A percentile compares a stretch with the other conserved stretches of the same genome.
Evolutionary conservation across 148 eudicot species (phyloP).

Genomic region (Camellia sinensis): DNA sequence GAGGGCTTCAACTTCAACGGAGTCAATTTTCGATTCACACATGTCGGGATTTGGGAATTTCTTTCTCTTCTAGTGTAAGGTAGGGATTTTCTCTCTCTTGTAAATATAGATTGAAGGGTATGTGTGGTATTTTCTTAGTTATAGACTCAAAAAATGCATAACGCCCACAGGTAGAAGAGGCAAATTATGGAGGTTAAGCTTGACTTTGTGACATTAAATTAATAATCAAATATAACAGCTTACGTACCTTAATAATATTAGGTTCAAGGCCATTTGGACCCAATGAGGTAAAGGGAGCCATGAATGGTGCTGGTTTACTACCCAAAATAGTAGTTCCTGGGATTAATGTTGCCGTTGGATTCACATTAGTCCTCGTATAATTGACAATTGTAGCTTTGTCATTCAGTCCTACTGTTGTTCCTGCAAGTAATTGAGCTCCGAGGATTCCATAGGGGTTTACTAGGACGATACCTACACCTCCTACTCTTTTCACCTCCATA

Average conservation of each 20-base stretch:
- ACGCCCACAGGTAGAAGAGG: too few species aligned
- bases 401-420: background rate
- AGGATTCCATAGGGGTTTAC: conserved; percentile 6
- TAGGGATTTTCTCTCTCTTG: too few species aligned
- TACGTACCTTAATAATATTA: conserved; percentile 26
- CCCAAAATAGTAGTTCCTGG: conserved; percentile 14
- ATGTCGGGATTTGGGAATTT: too few species aligned
- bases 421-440: conserved; percentile 17
- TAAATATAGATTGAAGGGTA: too few species aligned
- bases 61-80: too few species aligned
- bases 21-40: too few species aligned
- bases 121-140: too few species aligned
- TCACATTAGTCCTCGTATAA: conserved; percentile 6
- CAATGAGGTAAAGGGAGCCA: conserved; percentile 18
- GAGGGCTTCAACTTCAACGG: too few species aligned
- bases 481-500: conserved; percentile 22
- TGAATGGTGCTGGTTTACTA: conserved; percentile 16
- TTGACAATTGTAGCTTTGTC: background rate
- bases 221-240: background rate
- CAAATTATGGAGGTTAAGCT: too few species aligned
- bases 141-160: too few species aligned
- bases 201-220: too few species aligned
- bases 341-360: conserved; percentile 13
- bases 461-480: conserved; percentile 18
- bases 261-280: conserved; percentile 22